Conservation (phyloP, 2,329 filamentous ascomycete genomes). For the Aspergillus viridinutans region DNA sequence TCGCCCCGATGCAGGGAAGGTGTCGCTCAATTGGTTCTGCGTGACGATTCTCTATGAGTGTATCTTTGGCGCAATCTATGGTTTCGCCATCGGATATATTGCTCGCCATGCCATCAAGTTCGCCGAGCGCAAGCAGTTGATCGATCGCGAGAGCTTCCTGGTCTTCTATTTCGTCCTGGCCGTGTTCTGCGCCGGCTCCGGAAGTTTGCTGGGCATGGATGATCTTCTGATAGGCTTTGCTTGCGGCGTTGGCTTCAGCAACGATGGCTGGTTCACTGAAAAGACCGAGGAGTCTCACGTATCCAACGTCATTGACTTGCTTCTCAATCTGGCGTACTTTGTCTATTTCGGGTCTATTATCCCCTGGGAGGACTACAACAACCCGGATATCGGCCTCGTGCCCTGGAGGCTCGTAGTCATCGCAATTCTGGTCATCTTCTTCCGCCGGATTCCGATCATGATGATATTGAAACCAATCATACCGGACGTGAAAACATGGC, state of each 20-base stretch:
- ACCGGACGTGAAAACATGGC: conserved; percentile 96
- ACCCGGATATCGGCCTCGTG: conserved; percentile 64
- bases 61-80: conserved; percentile 84
- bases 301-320: conserved; percentile 96
- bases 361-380: conserved; percentile 89
- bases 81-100: conserved; percentile 81
- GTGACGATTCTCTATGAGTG: conserved; percentile 93
- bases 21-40: conserved; percentile 83
- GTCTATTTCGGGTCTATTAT: conserved; percentile 97
- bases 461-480: conserved; percentile 84
- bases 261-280: conserved; percentile 97
- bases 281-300: conserved; percentile 98
- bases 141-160: conserved; percentile 94
- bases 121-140: conserved; percentile 77
- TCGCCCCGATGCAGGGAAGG: conserved; percentile 61
- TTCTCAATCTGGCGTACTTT: conserved; percentile 97
- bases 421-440: conserved; percentile 88
- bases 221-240: conserved; percentile 93
- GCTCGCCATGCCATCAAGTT: conserved; percentile 86
- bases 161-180: conserved; percentile 98
- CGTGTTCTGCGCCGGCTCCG: conserved; percentile 90
- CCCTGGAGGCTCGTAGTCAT: conserved; percentile 94
- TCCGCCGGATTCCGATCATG: conserved; percentile 95
- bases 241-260: conserved; percentile 96
- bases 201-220: conserved; percentile 84